Base-by-base conservation (phyloP, 441 rosid genomes). In the Populus tomentosa region DNA sequence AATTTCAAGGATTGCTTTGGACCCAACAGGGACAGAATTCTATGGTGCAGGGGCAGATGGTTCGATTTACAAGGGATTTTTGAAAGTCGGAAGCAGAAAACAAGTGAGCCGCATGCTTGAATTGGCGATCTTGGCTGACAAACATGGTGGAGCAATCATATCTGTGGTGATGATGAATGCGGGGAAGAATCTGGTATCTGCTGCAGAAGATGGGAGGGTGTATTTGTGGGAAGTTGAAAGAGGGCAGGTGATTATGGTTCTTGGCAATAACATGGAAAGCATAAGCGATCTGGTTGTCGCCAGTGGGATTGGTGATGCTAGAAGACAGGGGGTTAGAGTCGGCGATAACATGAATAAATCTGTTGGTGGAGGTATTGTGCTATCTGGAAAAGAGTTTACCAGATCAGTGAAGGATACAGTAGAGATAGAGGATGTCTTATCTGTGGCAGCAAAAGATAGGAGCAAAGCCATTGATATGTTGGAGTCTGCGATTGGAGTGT, bases 31-130 rank as follows among this genome's bases (percentile, higher is more conserved):
- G 77, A 71, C 66, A 24, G 83, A 76, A n/a, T 77, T 88, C 66
- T 85, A 82, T 7, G 86, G 82, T 42, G 89, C 87, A 9, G 87
- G 89, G 1, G 81, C 84, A 0, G 80, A 88, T 32, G 88, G 91
- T 26, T 71, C 53, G 21, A 79, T 88, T 66, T 85, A 88, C 53
- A 78, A 69, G 14, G 83, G 82, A 26, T 64, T 23, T 13, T 18
- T 85, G 13, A 80, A 74, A 50, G 73, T 35, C 24, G 66, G 71
- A 32, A 71, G 30, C 63, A 77, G 72, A 76, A 73, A 77, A 62
- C 67, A 21, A 7, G 65, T 7, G 69, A 78, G 36, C 6, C 78
- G 2, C 13, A 56, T 70, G 20, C 50, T 21, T 0, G 69, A 81
- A 67, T 26, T 76, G 65, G 53, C 20, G 3, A 59, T 71, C 36